Evolutionary conservation across 169 alveolate genomes (phyloP).

Genomic region (Plasmodium gallinaceum): DNA sequence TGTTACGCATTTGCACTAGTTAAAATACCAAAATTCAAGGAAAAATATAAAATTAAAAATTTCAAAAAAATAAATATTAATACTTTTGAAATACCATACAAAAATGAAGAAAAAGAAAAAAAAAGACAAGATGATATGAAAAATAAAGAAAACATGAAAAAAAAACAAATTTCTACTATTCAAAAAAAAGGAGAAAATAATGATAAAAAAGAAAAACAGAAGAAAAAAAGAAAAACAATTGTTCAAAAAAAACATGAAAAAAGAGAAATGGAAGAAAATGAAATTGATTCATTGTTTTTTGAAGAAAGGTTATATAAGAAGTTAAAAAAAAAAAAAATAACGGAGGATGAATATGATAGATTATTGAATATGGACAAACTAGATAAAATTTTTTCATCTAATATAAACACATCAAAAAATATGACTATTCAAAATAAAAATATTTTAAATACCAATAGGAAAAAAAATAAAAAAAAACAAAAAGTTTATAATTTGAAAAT

Average conservation of each 20-base stretch:
- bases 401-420: constrained; percentile 10
- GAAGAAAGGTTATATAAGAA: constrained; percentile 66
- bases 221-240: constrained; percentile 44
- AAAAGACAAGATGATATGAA: constrained; percentile 36
- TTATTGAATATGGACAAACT: constrained; percentile 32
- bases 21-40: constrained; percentile 50
- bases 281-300: constrained; percentile 53
- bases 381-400: constrained; percentile 34
- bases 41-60: constrained; percentile 38
- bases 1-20: constrained; percentile 49
- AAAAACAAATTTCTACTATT: neutral
- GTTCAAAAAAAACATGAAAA: constrained; percentile 71
- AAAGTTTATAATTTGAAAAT: constrained; percentile 42
- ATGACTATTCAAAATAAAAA: constrained; percentile 2
- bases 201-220: constrained; percentile 26
- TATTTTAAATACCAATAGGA: neutral
- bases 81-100: constrained; percentile 45
- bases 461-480: constrained; percentile 32
- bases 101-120: constrained; percentile 27
- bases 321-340: constrained; percentile 69
- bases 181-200: constrained; percentile 6
- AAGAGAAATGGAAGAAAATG: constrained; percentile 64
- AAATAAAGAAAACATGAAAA: constrained; percentile 9
- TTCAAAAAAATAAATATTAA: constrained; percentile 32
- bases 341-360: constrained; percentile 52